Base-by-base conservation (phyloP, 192 early-diverging fungal species). In the Entophlyctis luteolus region DNA sequence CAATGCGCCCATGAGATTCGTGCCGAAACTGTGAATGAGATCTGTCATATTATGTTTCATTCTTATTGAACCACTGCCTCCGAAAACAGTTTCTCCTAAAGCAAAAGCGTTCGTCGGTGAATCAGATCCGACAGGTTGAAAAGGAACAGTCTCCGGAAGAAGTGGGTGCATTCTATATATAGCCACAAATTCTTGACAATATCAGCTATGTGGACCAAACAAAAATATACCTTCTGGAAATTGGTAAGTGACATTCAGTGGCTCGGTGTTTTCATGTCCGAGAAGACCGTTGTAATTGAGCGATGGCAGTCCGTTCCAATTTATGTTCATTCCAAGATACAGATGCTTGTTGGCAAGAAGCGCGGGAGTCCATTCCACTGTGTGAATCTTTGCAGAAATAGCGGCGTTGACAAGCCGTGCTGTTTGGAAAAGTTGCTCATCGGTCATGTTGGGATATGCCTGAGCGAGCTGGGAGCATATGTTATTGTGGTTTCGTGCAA, bases 281-380 rank as follows among this genome's bases (percentile, higher is more conserved):
- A 65, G 27, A 5, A 65, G 14, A 29, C 27, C 23, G 3, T 49
- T 37, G 28, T 39, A 62, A 4, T 29, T 20, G 23, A 34, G 28
- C 25, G 54, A 48, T 8, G 60, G 23, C 12, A 56, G 10, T 29
- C 73, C 73, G n/a, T 59, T 47, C 70, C 68, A 75, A 55, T 73
- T 75, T 29, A 48, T 29, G 27, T 68, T 28, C 74, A 73, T 72
- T 1, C 48, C 74, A 5, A 63, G 16, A 10, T 49, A 34, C 56
- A 72, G 39, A 10, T 46, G 33, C 16, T 75, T 48, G 62, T 74
- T 75, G 35, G 55, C 53, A 16, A 75, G 46, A 18, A 75, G 53
- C 3, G 62, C 74, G 8, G 74, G 70, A 0, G 74, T 75, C 74
- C 74, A 75, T 49, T 75, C 74, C n/a, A 73, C 37, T 16, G 70